Evolutionary conservation across 495 filamentous ascomycete genomes (phyloP).

Genomic region (Neurospora sp.): DNA sequence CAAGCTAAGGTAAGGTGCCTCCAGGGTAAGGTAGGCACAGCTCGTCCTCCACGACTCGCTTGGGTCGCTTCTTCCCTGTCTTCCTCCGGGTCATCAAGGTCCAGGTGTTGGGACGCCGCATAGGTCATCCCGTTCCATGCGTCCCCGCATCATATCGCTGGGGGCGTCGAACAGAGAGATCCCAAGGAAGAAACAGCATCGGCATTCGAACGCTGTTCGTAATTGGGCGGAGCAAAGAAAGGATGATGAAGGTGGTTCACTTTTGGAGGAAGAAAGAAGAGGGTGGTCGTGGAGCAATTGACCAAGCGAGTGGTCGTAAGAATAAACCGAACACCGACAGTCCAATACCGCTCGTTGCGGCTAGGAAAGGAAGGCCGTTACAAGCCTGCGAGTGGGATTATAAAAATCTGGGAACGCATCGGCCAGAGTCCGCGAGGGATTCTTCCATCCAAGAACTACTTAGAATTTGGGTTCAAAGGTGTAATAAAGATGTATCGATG

Average conservation of each 20-base stretch:
- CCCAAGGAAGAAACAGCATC: not conserved
- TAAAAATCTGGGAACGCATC: too few relatives aligned
- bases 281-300: not conserved
- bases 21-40: not conserved
- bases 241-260: not conserved
- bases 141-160: not conserved
- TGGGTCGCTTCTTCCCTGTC: not conserved
- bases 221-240: not conserved
- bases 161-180: not conserved
- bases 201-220: too few relatives aligned
- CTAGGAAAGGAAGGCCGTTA: too few relatives aligned
- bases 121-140: not conserved
- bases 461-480: too few relatives aligned
- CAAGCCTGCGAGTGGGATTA: too few relatives aligned
- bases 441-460: too few relatives aligned
- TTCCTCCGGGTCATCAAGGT: not conserved
- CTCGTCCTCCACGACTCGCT: not conserved
- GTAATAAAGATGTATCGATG: too few relatives aligned
- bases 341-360: too few relatives aligned
- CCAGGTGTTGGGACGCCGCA: not conserved
- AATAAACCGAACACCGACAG: too few relatives aligned
- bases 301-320: not conserved
- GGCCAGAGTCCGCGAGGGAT: too few relatives aligned
- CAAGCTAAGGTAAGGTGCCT: not conserved
- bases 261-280: not conserved